Conservation (phyloP, 2,329 filamentous ascomycete species). For the Gliomastix tumulicola region DNA sequence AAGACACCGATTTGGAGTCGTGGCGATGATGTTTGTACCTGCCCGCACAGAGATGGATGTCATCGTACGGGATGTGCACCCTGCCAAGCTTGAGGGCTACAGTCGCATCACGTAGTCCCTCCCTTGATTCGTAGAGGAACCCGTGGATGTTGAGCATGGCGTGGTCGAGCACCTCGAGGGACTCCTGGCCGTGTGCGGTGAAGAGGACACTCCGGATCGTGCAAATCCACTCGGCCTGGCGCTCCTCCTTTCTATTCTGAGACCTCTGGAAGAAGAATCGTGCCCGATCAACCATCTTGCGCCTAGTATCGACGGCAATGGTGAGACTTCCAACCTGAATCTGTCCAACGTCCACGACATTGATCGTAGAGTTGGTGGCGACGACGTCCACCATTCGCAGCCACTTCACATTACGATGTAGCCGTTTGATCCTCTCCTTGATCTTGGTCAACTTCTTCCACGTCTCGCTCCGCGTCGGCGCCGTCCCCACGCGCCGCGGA, state of each 20-base stretch:
- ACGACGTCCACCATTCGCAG: slow-evolving; percentile 84
- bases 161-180: slow-evolving; percentile 82
- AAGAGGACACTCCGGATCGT: slow-evolving; percentile 82
- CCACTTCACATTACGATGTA: slow-evolving; percentile 85
- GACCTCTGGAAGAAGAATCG: slow-evolving; percentile 80
- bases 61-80: slow-evolving; percentile 85
- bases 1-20: slow-evolving; percentile 11
- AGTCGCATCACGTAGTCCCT: slow-evolving; percentile 84
- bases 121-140: slow-evolving; percentile 74
- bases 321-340: slow-evolving; percentile 80
- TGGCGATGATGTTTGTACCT: slow-evolving; percentile 41
- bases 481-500: slow-evolving; percentile 11
- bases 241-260: slow-evolving; percentile 43
- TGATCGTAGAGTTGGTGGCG: slow-evolving; percentile 71
- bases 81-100: slow-evolving; percentile 87
- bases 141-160: slow-evolving; percentile 87
- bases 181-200: slow-evolving; percentile 75
- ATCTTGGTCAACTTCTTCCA: slow-evolving; percentile 73
- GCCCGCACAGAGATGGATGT: slow-evolving; percentile 59
- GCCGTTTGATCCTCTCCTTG: slow-evolving; percentile 78
- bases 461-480: slow-evolving; percentile 54
- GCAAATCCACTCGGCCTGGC: slow-evolving; percentile 91
- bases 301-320: slow-evolving; percentile 82
- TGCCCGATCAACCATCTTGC: slow-evolving; percentile 84
- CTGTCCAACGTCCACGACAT: slow-evolving; percentile 73